phyloP scores from a whole-genome alignment of 208 protist genomes.

The Leishmania major region DNA sequence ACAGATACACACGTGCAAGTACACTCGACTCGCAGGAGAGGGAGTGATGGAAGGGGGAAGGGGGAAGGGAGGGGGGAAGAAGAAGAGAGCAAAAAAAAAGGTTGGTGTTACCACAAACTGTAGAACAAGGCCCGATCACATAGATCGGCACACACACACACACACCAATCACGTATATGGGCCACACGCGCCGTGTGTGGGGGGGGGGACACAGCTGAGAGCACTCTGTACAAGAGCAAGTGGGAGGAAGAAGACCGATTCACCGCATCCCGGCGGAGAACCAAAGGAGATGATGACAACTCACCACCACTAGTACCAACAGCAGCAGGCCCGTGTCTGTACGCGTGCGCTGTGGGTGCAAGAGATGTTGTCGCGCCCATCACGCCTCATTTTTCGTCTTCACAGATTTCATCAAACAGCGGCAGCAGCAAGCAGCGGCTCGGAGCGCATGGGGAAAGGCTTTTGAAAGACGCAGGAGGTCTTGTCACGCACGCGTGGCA shows the following conservation, averaged over 20 bases:
- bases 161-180: neutral
- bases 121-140: neutral
- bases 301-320: neutral
- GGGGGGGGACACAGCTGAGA: neutral
- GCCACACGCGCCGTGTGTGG: neutral
- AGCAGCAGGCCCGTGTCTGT: neutral
- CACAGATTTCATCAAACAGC: neutral
- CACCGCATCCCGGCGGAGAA: neutral
- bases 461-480: neutral
- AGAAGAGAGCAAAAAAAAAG: neutral
- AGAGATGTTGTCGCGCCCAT: neutral
- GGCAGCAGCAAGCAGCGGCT: neutral
- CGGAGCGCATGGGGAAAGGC: neutral
- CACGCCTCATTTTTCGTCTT: neutral
- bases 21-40: neutral
- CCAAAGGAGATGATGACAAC: neutral
- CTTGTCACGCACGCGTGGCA: neutral
- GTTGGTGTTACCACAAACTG: neutral
- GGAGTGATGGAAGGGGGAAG: neutral
- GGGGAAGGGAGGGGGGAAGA: neutral
- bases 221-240: neutral
- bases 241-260: neutral
- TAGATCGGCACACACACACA: neutral
- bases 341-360: neutral
- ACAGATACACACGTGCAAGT: neutral